Base-by-base conservation (phyloP, 1,284 basidiomycete genomes). In the Cryptococcus sp. region DNA sequence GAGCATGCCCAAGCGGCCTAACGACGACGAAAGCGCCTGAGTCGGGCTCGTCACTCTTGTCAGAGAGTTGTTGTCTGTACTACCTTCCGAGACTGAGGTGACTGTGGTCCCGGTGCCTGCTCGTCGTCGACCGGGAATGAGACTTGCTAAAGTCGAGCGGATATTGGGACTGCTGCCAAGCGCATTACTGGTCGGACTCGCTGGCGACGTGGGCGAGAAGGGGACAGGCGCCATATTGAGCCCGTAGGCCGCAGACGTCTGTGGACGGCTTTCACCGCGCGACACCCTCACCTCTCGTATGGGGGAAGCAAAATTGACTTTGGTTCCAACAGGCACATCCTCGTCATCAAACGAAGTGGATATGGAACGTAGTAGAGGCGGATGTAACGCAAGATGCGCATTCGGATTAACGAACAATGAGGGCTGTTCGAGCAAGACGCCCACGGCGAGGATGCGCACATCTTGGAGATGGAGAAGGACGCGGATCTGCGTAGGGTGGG, bases 341-440 rank as follows among this genome's bases (percentile, higher is more conserved):
- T 56, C 51, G 17, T 47, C 46, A 17, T 23, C 11, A 41, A 35
- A 15, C 25, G 52, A 25, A 23, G 55, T 46, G 22, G 59, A 59
- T 16, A 61, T 57, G 7, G 61, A 41, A 15, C 69, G 64, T 6
- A 76, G 60, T 8, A 72, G 57, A 2, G 77, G 77, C 16, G 77
- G 77, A 60, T 78, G 77, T 2, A 76, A 60, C 3, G 72, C 53
- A 1, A 68, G 58, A 54, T 76, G 75, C 4, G 75, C 77, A 50
- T 76, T 77, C 20, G 67, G 69, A 57, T 78, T 78, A 48, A 71
- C 66, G 40, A 70, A 73, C 20, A 75, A 54, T 5, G 71, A 67
- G 3, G 71, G 61, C 41, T 67, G 50, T 30, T 60, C 53, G 41
- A 64, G 54, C 16, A 74, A 39, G 1, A 72, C 69, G 1, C 77